A percentile compares a stretch with the other conserved stretches of the same genome.
These are phyloP conservation scores for Tanacetum coccineum DNA, from an alignment of 129 eudicot genomes.

Conservation along the genomic window DNA sequence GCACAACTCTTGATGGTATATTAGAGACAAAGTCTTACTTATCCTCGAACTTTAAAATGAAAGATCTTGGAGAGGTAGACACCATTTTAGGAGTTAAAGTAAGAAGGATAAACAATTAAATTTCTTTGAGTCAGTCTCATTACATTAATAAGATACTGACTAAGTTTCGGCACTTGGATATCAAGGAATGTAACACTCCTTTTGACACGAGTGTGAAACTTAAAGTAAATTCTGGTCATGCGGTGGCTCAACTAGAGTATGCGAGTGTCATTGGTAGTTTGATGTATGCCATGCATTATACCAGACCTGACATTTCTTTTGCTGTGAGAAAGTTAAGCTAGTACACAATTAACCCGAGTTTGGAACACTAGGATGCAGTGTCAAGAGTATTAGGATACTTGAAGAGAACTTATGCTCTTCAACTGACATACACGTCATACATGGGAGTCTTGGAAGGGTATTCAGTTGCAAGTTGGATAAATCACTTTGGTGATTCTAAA, in stretches of 20 bases:
- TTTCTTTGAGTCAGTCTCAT: neutral
- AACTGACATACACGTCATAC: neutral
- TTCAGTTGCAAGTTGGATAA: conserved; percentile 12
- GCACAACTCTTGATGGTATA: too few relatives aligned
- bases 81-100: neutral
- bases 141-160: neutral
- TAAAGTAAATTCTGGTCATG: neutral
- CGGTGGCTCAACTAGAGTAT: neutral
- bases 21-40: neutral
- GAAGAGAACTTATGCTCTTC: neutral
- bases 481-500: neutral
- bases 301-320: neutral
- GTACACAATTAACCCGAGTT: neutral
- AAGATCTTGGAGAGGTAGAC: neutral
- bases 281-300: neutral
- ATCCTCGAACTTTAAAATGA: neutral
- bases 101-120: neutral
- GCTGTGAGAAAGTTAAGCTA: conserved; percentile 5
- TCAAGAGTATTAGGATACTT: neutral
- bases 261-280: neutral
- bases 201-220: too few relatives aligned
- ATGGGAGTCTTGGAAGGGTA: neutral
- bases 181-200: neutral
- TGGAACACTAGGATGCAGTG: neutral
- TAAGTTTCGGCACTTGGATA: neutral